These are phyloP conservation scores for Begonia masoniana DNA, from an alignment of 306 rosid genomes.

Conservation along the genomic window DNA sequence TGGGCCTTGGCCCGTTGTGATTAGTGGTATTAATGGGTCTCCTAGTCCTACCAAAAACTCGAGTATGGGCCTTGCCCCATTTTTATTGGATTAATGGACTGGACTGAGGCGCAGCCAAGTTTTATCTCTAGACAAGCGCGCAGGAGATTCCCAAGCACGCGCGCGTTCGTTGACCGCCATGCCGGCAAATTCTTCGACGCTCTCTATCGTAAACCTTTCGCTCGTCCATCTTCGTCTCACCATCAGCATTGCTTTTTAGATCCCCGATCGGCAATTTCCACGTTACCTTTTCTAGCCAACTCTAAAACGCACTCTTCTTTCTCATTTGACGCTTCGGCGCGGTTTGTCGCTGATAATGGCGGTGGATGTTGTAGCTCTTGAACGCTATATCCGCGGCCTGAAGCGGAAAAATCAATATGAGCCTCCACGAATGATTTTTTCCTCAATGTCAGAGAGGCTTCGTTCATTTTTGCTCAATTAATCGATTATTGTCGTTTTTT, in stretches of 20 bases:
- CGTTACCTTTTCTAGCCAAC: constrained; percentile 4
- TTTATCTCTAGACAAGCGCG: too few species aligned
- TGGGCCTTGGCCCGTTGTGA: too few species aligned
- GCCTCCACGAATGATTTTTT: constrained; percentile 75
- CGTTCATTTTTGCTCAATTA: neutral
- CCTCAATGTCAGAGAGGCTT: constrained; percentile 60
- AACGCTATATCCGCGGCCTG: constrained; percentile 38
- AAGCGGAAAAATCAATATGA: constrained; percentile 40
- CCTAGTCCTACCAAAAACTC: too few species aligned
- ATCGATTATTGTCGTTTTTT: neutral
- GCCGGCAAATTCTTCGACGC: too few species aligned
- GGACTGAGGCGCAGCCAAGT: too few species aligned
- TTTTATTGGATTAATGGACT: too few species aligned
- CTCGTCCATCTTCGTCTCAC: too few species aligned
- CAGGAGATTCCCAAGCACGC: neutral
- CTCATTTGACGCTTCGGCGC: constrained; percentile 24
- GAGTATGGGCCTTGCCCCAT: too few species aligned
- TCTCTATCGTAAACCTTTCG: too few species aligned
- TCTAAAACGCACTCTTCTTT: constrained; percentile 22
- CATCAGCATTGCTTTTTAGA: constrained; percentile 7
- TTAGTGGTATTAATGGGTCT: too few species aligned
- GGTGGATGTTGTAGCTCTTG: constrained; percentile 32
- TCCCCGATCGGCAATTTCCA: constrained; percentile 15
- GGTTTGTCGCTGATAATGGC: constrained; percentile 30
- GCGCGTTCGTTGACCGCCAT: too few species aligned